A percentile compares a stretch with the other conserved stretches of the same genome.
These are phyloP conservation scores for Telfairia occidentalis DNA, from an alignment of 331 rosid species.

Conservation along the genomic window DNA sequence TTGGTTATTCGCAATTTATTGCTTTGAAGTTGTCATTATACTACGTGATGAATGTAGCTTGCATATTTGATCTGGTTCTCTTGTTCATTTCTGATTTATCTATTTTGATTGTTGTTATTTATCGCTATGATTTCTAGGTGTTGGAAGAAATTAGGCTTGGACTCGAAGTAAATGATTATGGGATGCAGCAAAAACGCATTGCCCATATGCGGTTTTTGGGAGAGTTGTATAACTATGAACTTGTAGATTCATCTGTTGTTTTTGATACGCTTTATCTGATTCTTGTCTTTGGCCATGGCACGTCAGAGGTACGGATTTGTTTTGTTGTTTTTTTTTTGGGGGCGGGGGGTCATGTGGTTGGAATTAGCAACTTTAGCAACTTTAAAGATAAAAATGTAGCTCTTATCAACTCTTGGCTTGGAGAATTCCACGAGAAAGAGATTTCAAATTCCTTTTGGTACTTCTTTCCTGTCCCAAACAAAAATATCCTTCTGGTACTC, in stretches of 20 bases:
- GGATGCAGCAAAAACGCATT: conserved; percentile 92
- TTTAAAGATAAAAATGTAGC: neutral
- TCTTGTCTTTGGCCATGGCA: conserved; percentile 73
- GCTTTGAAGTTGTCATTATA: neutral
- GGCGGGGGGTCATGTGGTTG: neutral
- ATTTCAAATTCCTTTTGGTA: neutral
- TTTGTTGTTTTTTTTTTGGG: neutral
- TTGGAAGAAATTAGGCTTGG: conserved; percentile 97
- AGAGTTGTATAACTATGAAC: conserved; percentile 94
- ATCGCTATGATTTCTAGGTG: conserved; percentile 41
- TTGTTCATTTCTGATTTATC: neutral
- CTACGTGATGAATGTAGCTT: neutral
- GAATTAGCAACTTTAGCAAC: neutral
- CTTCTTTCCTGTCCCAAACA: no score
- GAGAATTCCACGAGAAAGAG: neutral
- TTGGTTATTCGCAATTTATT: neutral
- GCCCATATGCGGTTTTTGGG: conserved; percentile 96
- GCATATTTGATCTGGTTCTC: neutral
- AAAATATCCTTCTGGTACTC: neutral
- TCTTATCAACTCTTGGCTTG: neutral
- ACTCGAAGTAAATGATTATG: conserved; percentile 82
- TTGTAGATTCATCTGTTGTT: conserved; percentile 90
- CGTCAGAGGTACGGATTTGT: conserved; percentile 56
- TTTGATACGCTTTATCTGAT: conserved; percentile 83
- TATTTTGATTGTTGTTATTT: neutral